Conservation (phyloP, 1,139 yeast genomes). For the Arxiozyma heterogenica region DNA sequence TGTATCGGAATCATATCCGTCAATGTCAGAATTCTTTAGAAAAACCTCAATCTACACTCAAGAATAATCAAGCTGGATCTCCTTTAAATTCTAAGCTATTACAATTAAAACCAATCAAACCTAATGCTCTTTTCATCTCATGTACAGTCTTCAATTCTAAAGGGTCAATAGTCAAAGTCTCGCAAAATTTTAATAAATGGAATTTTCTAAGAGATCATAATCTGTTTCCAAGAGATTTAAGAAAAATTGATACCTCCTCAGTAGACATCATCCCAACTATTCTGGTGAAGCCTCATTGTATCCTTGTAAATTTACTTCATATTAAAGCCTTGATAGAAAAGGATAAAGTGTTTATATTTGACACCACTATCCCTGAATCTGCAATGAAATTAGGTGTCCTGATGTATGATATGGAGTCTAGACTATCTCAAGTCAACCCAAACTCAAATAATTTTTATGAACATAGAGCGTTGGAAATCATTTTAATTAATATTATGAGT, state of each 20-base stretch:
- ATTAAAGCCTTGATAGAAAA: slow-evolving; percentile 79
- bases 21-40: not conserved
- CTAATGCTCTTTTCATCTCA: slow-evolving; percentile 48
- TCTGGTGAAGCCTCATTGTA: slow-evolving; percentile 61
- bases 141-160: slow-evolving; percentile 71
- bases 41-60: not conserved
- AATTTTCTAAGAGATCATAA: slow-evolving; percentile 61
- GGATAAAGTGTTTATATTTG: slow-evolving; percentile 76
- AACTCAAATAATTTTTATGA: slow-evolving; percentile 43
- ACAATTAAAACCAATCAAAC: slow-evolving; percentile 46
- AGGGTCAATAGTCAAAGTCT: slow-evolving; percentile 67
- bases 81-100: slow-evolving; percentile 3
- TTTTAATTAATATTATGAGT: slow-evolving; percentile 75
- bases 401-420: slow-evolving; percentile 79
- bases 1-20: not conserved
- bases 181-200: slow-evolving; percentile 70
- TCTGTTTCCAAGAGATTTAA: slow-evolving; percentile 62
- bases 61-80: not conserved
- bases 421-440: slow-evolving; percentile 40
- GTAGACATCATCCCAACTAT: slow-evolving; percentile 87
- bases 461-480: slow-evolving; percentile 80
- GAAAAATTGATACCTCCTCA: slow-evolving; percentile 80
- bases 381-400: slow-evolving; percentile 67
- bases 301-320: slow-evolving; percentile 71
- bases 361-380: slow-evolving; percentile 48